These are phyloP conservation scores for Aspergillus cejpii DNA, from an alignment of 2,329 filamentous ascomycete species.

Conservation along the genomic window DNA sequence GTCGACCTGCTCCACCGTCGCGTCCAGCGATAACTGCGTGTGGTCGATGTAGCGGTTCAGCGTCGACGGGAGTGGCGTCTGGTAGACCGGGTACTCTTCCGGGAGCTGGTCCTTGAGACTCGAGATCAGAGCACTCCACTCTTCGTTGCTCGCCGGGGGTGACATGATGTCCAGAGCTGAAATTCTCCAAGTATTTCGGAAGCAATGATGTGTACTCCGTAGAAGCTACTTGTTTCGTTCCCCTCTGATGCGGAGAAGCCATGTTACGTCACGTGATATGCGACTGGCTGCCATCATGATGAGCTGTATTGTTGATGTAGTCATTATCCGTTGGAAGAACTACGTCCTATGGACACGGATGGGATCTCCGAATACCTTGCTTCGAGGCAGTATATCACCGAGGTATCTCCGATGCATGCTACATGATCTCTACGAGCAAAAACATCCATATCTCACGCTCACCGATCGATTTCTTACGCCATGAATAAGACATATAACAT, in stretches of 20 bases:
- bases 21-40: conserved; percentile 39
- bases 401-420: background rate
- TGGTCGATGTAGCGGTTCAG: conserved; percentile 40
- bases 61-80: conserved; percentile 20
- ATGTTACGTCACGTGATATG: conserved; percentile 3
- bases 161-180: conserved; percentile 14
- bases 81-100: conserved; percentile 16
- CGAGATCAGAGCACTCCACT: conserved; percentile 30
- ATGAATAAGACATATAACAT: background rate
- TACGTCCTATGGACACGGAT: background rate
- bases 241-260: conserved; percentile 8
- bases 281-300: background rate
- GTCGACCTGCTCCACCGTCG: conserved; percentile 46
- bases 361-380: background rate
- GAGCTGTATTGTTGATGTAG: background rate
- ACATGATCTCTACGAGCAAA: no score
- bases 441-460: no score
- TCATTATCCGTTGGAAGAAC: background rate
- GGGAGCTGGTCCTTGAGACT: conserved; percentile 23
- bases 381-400: background rate
- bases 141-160: conserved; percentile 27
- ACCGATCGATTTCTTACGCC: no score
- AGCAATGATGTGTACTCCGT: background rate
- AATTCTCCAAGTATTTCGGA: background rate
- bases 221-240: background rate